phyloP scores from a whole-genome alignment of 495 filamentous ascomycete genomes.

The Filosporella fistucella region DNA sequence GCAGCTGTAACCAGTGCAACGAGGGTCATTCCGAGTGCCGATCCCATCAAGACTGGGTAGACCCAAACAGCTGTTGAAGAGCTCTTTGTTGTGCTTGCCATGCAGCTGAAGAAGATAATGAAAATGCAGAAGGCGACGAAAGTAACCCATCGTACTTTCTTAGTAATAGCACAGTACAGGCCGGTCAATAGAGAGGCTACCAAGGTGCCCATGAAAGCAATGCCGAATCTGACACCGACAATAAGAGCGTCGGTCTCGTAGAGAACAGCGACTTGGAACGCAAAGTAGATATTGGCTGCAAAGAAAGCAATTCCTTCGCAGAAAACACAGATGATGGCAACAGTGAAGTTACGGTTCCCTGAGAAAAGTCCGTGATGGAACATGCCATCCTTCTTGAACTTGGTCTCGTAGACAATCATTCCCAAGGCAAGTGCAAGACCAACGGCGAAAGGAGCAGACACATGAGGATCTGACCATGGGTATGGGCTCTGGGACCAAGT shows the following conservation, averaged over 20 bases:
- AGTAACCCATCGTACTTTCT: slow-evolving; percentile 20
- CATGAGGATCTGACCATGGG: slow-evolving; percentile 26
- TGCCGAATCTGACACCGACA: slow-evolving; percentile 22
- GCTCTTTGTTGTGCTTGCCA: slow-evolving; percentile 22
- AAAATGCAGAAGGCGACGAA: slow-evolving; percentile 23
- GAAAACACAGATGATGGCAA: slow-evolving; percentile 27
- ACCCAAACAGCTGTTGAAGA: slow-evolving; percentile 23
- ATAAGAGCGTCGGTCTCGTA: slow-evolving; percentile 24
- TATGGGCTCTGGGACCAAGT: slow-evolving; percentile 34
- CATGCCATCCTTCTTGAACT: slow-evolving; percentile 31
- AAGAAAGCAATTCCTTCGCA: slow-evolving; percentile 32
- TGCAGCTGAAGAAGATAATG: slow-evolving; percentile 23
- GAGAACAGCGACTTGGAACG: slow-evolving; percentile 25
- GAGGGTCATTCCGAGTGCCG: slow-evolving; percentile 25
- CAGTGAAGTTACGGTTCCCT: slow-evolving; percentile 26
- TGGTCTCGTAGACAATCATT: slow-evolving; percentile 25
- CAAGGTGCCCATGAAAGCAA: slow-evolving; percentile 21
- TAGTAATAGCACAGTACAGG: slow-evolving; percentile 23
- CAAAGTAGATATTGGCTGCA: slow-evolving; percentile 32
- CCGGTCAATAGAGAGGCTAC: slow-evolving; percentile 19
- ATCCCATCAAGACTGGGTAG: slow-evolving; percentile 27
- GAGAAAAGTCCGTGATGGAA: slow-evolving; percentile 33
- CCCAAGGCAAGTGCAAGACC: slow-evolving; percentile 18
- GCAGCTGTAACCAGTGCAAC: slow-evolving; percentile 27
- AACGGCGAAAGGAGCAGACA: slow-evolving; percentile 28